phyloP scores from a whole-genome alignment of 2,329 filamentous ascomycete genomes.

The Penicillium decumbens region DNA sequence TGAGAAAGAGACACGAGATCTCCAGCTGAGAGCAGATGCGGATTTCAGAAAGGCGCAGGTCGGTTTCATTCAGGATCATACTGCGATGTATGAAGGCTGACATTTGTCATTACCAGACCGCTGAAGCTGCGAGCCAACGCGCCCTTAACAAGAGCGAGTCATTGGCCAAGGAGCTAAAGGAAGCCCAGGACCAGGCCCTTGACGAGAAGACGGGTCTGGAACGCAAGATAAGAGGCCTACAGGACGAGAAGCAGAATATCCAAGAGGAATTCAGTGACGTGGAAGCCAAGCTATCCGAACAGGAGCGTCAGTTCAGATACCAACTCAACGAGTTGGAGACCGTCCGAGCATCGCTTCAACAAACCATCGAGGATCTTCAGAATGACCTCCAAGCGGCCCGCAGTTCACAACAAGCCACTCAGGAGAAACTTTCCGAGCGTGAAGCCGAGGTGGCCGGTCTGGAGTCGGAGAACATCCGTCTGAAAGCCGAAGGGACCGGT shows the following conservation, averaged over 20 bases:
- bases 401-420: slow-evolving; percentile 55
- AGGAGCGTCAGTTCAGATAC: slow-evolving; percentile 61
- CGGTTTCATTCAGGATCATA: slow-evolving; percentile 3
- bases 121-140: slow-evolving; percentile 50
- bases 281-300: slow-evolving; percentile 66
- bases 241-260: slow-evolving; percentile 68
- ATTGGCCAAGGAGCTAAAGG: slow-evolving; percentile 52
- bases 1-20: slow-evolving; percentile 76
- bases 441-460: slow-evolving; percentile 68
- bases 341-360: slow-evolving; percentile 55
- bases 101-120: slow-evolving; percentile 33
- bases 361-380: slow-evolving; percentile 49
- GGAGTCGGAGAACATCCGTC: slow-evolving; percentile 74
- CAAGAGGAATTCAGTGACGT: slow-evolving; percentile 81
- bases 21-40: slow-evolving; percentile 73
- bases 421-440: slow-evolving; percentile 63
- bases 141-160: slow-evolving; percentile 53
- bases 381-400: slow-evolving; percentile 53
- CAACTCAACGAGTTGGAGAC: slow-evolving; percentile 58
- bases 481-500: slow-evolving; percentile 84
- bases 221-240: slow-evolving; percentile 50
- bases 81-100: neutral
- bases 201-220: slow-evolving; percentile 56
- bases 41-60: slow-evolving; percentile 68
- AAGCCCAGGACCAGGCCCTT: slow-evolving; percentile 50